These are phyloP conservation scores for Solanum bulbocastanum DNA, from an alignment of 257 asterid species.

Conservation along the genomic window DNA sequence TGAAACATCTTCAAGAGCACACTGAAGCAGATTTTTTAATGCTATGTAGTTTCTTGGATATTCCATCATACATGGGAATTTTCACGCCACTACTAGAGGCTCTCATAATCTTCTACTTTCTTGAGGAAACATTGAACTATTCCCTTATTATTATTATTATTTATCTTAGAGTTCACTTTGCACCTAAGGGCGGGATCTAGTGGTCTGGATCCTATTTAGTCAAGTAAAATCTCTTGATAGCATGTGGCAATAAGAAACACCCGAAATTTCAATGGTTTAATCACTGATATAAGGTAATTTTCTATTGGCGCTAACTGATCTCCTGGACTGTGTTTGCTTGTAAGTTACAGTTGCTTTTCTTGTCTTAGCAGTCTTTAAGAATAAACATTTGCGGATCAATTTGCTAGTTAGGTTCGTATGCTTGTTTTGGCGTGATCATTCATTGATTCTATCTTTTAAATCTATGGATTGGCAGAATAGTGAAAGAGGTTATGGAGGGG, in stretches of 20 bases:
- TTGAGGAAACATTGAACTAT: not conserved
- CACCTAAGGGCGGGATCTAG: not conserved
- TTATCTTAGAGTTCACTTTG: not conserved
- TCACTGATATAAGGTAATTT: not conserved
- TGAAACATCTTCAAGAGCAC: not conserved
- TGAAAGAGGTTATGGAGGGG: conserved; percentile 63
- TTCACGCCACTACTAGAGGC: not conserved
- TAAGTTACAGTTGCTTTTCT: not conserved
- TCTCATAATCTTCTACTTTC: not conserved
- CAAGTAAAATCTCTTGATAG: not conserved
- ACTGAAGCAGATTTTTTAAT: not conserved
- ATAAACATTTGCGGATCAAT: not conserved
- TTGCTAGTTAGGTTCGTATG: not conserved
- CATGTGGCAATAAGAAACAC: not conserved
- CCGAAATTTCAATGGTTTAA: not conserved
- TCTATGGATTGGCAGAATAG: conserved; percentile 38
- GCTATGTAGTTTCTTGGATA: not conserved
- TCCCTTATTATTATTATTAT: not conserved
- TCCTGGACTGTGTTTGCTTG: not conserved
- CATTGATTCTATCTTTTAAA: not conserved
- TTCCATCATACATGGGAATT: not conserved
- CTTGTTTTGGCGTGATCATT: not conserved
- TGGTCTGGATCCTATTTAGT: not conserved
- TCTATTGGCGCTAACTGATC: not conserved
- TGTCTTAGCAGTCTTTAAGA: not conserved